Base-by-base conservation (phyloP, 1,139 yeast species). In the Saccharomyces pastorianus region DNA sequence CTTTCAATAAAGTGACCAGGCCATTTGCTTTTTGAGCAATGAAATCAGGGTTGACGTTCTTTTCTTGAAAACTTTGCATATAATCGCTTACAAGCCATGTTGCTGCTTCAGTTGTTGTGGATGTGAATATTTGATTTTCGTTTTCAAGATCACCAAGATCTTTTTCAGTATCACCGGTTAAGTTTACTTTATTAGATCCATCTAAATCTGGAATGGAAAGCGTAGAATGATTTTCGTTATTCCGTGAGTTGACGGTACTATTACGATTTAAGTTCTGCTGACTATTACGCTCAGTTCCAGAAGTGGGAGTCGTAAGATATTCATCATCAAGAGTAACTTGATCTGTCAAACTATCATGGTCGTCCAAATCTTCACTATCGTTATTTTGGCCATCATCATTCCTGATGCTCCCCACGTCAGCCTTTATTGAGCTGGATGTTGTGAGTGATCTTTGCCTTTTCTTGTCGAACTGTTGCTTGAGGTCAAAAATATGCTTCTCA, bases 21-120 rank as follows among this genome's bases (percentile, higher is more conserved):
- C 79, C 84, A 64, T 88, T 87, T 1, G 91, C 83, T 55, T 78
- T 79, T 25, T 77, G 71, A 2, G 86, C 76, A 8, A 85, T 72
- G 51, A 72, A 73, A 49, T 76, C 78, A 6, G 80, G 76, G 20
- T 80, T 78, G 47, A 69, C 67, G 17, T 74, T 73, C 4, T 73
- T 68, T 50, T 68, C 71, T 52, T 68, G 69, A 46, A 81, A 63
- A 42, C 76, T 70, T 58, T 79, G 83, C 57, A 81, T 64, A 50
- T 76, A 69, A 53, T 77, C 82, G 32, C 80, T 76, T 5, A 79
- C 64, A 5, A 73, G 70, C 81, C 81, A 78, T 1, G 82, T 75
- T 0, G 82, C 79, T 50, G 44, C 44, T 20, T 38, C 44, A 17
- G 44, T 38, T 2, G 44, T 38, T 38, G 44, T 38, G 13, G 44